Evolutionary conservation across 306 rosid species (phyloP).

Genomic region (Phaseolus lunatus): DNA sequence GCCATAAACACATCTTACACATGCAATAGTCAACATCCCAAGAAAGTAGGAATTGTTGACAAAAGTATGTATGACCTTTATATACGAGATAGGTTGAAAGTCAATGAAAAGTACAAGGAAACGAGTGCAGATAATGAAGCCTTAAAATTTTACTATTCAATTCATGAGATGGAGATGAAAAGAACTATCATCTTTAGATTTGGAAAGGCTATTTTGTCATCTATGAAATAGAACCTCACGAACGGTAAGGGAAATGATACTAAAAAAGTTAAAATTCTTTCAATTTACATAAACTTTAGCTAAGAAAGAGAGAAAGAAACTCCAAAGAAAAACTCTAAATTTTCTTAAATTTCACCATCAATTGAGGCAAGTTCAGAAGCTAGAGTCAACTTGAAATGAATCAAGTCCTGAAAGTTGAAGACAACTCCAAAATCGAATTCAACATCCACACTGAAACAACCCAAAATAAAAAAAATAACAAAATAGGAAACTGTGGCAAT

Average conservation of each 20-base stretch:
- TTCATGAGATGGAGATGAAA: background rate
- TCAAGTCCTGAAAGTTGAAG: constrained; percentile 13
- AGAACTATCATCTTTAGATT: constrained; percentile 6
- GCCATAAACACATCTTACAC: background rate
- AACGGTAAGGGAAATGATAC: background rate
- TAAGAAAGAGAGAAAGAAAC: constrained; percentile 25
- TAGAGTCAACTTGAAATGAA: constrained; percentile 26
- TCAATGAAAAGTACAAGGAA: background rate
- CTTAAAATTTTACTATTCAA: background rate
- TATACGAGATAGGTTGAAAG: constrained; percentile 20
- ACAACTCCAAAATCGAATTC: constrained; percentile 15
- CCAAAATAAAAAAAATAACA: constrained; percentile 52
- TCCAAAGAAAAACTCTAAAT: background rate
- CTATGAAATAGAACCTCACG: constrained; percentile 14
- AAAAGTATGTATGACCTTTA: background rate
- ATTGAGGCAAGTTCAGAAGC: constrained; percentile 34
- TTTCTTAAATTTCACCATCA: constrained; percentile 30
- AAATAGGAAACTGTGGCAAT: constrained; percentile 33
- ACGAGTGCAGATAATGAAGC: background rate
- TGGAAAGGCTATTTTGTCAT: constrained; percentile 22
- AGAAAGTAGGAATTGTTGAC: constrained; percentile 2
- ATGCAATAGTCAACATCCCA: constrained; percentile 22
- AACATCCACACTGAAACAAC: background rate
- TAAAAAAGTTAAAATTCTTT: background rate
- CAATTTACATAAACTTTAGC: background rate